Evolutionary conservation across 345 rosid species (phyloP), one percentile per base, ranked within the genome.

Genomic region (Citrus unshiu): DNA sequence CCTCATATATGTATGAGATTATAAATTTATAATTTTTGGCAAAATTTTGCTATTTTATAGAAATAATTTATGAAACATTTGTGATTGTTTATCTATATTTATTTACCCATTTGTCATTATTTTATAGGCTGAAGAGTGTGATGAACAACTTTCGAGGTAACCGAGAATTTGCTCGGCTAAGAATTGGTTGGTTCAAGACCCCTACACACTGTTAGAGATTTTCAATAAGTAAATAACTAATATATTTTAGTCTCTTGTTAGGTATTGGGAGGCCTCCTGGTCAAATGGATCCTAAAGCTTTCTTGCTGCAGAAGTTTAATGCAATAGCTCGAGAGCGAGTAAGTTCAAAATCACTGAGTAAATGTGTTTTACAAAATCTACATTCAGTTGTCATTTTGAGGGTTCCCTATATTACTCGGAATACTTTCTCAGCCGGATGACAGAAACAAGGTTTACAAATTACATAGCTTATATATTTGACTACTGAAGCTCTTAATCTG

Each of bases 221-320:
- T 75, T n/a, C 24, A 56, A 58, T 21, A 3, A 49, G 16, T 32
- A 62, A 62, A 18, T 78, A 30, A 24, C 34, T 73, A 43, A 30
- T 30, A 73, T 68, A 12, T 14, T 56, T 40, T 59, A 59, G 56
- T 21, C 19, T 54, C 54, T 72, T 72, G 40, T 30, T 32, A 95
- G 97, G 97, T 79, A 92, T 95, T 59, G 95, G 94, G 21, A 89
- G 86, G 84, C 98, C 98, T 40, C 94, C 95, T 9, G 97, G 98
- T 82, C 98, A 92, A 86, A 95, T 93, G 98, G 98, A 95, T 80
- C 98, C 98, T 54, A 95, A 93, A 79, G 98, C 98, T 76, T 95
- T 93, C 78, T 83, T 92, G 86, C 84, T 95, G 79, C 98, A 95
- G 86, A 93, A 87, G 84, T 92, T 93, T 86, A 95, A 89, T 80